phyloP scores from a whole-genome alignment of 352 stramenopile genomes.

The Globisporangium cederbergense region DNA sequence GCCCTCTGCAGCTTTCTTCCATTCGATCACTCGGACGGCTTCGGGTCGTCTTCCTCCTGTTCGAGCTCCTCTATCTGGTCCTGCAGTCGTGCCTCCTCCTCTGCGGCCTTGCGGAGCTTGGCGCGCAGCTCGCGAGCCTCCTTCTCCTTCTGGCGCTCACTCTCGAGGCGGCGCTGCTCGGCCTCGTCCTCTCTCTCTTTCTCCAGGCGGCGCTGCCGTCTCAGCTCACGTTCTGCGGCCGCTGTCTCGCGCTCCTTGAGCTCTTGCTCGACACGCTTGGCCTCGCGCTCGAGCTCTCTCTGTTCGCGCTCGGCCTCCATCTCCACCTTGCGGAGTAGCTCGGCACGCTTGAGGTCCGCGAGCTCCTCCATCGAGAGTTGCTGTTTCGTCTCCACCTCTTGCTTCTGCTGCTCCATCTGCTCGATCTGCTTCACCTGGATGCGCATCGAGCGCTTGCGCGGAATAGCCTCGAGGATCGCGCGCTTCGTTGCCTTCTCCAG shows the following conservation, averaged over 20 bases:
- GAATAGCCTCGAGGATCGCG: slow-evolving; percentile 81
- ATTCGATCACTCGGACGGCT: background rate
- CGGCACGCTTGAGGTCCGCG: slow-evolving; percentile 61
- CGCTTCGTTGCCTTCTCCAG: slow-evolving; percentile 72
- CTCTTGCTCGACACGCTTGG: slow-evolving; percentile 43
- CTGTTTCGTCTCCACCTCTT: slow-evolving; percentile 51
- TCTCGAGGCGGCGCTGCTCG: slow-evolving; percentile 26
- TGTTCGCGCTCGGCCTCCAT: slow-evolving; percentile 54
- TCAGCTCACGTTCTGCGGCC: slow-evolving; percentile 45
- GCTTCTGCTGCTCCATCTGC: slow-evolving; percentile 68
- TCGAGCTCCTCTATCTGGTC: slow-evolving; percentile 7
- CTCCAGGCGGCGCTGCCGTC: slow-evolving; percentile 55
- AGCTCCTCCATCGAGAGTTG: slow-evolving; percentile 61
- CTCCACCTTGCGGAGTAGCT: slow-evolving; percentile 69
- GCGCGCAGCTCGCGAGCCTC: slow-evolving; percentile 49
- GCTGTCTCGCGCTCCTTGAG: slow-evolving; percentile 55
- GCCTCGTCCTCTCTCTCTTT: slow-evolving; percentile 54
- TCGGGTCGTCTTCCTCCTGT: background rate
- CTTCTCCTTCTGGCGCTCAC: slow-evolving; percentile 41
- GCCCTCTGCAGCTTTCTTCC: background rate
- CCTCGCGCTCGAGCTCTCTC: slow-evolving; percentile 51
- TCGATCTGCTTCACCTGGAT: slow-evolving; percentile 86
- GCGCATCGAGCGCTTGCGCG: slow-evolving; percentile 75
- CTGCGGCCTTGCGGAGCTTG: slow-evolving; percentile 36
- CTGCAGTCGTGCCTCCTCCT: slow-evolving; percentile 22